A percentile compares a stretch with the other conserved stretches of the same genome.
These are phyloP conservation scores for Cytidiella melzeri DNA, from an alignment of 768 basidiomycete species.

Conservation along the genomic window DNA sequence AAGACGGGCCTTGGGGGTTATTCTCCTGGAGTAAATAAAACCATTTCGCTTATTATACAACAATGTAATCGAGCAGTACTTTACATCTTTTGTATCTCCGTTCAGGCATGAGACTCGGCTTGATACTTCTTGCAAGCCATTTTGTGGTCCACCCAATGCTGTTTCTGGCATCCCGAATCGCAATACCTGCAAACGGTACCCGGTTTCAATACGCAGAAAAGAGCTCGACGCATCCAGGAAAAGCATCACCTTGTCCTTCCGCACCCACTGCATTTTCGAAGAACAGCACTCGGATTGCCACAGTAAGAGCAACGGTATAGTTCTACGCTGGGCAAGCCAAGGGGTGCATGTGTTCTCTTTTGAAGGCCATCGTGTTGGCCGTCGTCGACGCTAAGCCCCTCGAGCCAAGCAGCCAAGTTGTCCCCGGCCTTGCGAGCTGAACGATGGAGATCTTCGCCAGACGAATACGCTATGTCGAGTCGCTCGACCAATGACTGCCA, in stretches of 20 bases:
- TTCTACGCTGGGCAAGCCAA: slow-evolving; percentile 42
- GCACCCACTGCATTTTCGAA: slow-evolving; percentile 47
- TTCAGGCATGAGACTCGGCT: not conserved
- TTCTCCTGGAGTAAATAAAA: too few species aligned
- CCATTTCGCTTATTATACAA: too few species aligned
- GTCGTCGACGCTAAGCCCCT: slow-evolving; percentile 37
- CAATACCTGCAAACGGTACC: slow-evolving; percentile 33
- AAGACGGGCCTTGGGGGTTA: too few species aligned
- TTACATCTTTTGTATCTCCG: too few species aligned
- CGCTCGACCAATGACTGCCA: not conserved
- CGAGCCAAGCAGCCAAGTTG: slow-evolving; percentile 54
- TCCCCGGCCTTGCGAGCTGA: slow-evolving; percentile 42
- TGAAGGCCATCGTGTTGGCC: slow-evolving; percentile 31
- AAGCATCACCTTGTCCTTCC: slow-evolving; percentile 32
- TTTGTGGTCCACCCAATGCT: slow-evolving; percentile 31
- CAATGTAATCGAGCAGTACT: too few species aligned
- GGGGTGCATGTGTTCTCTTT: too few species aligned
- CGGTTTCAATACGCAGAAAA: not conserved
- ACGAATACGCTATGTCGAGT: slow-evolving; percentile 22
- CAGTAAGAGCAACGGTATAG: slow-evolving; percentile 63
- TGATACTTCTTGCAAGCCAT: slow-evolving; percentile 21
- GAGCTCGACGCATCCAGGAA: not conserved
- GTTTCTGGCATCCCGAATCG: slow-evolving; percentile 34
- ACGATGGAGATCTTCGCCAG: slow-evolving; percentile 21
- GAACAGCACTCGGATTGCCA: slow-evolving; percentile 51